Base-by-base conservation (phyloP, 768 basidiomycete genomes). In the Russula foetens region DNA sequence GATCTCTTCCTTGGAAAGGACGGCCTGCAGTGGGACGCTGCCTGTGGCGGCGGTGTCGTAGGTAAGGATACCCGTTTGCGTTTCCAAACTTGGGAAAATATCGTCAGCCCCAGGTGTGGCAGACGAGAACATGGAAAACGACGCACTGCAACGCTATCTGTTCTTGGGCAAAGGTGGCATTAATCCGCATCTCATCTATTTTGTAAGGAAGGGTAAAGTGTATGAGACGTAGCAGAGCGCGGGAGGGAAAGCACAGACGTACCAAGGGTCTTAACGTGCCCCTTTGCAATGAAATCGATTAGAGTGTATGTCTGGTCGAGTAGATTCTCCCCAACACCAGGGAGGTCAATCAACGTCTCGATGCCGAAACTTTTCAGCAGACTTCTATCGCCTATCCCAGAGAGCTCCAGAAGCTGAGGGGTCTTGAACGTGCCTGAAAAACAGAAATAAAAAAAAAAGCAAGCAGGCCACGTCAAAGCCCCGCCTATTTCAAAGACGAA, bases 281-380 rank as follows among this genome's bases (percentile, higher is more conserved):
- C 12, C 43, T 64, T 64, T 17, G 60, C 46, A 21, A 56, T 19
- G 26, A 35, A 64, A 26, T 64, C 63, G 24, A 62, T 64, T 24
- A 64, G 47, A 7, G 63, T 64, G 39, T 64, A 64, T 0, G 63
- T 64, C 52, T 64, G 63, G 24, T 66, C 64, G 1, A 75, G 73
- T n/a, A 77, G 56, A 63, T 77, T 76, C 65, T 74, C 72, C 7
- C 78, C 77, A 31, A 80, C 79, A 52, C 73, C 74, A 28, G 78
- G 77, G 1, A 79, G 72, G 58, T 79, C 77, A n/a, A 76, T 57
- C 38, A 69, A 59, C 26, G 65, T 64, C n/a, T 67, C 56, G 52
- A 80, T 73, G 5, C 71, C 72, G 35, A 75, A 60, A 12, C 38
- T 59, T 28, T 69, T 62, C 24, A 79, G 67, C 39, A 74, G 66